Evolutionary conservation across 164 flowering plant genomes (phyloP).

Genomic region (Brasenia schreberi): DNA sequence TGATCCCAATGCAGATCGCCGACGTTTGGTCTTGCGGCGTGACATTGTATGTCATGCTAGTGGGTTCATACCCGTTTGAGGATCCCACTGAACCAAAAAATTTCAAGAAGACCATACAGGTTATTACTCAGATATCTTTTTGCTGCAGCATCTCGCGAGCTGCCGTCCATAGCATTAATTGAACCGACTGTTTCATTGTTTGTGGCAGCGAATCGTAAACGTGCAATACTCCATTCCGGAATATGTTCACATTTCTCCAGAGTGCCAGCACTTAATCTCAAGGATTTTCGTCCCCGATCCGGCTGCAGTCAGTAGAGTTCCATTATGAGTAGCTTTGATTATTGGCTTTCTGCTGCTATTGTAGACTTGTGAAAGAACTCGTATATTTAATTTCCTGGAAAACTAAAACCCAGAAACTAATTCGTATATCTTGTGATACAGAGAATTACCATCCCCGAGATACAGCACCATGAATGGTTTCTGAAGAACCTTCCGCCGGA

Average conservation of each 20-base stretch:
- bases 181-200: slow-evolving; percentile 4
- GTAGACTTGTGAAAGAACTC: neutral
- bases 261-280: slow-evolving; percentile 72
- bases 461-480: slow-evolving; percentile 69
- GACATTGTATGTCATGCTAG: slow-evolving; percentile 80
- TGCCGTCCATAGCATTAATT: neutral
- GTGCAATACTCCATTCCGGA: slow-evolving; percentile 87
- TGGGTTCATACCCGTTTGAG: slow-evolving; percentile 87
- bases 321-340: no score
- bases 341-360: no score
- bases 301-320: slow-evolving; percentile 36
- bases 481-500: slow-evolving; percentile 69
- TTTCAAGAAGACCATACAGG: slow-evolving; percentile 66
- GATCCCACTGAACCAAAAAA: slow-evolving; percentile 77
- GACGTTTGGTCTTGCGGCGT: slow-evolving; percentile 96
- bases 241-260: slow-evolving; percentile 66
- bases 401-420: neutral
- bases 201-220: slow-evolving; percentile 60
- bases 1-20: slow-evolving; percentile 37
- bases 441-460: slow-evolving; percentile 74
- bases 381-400: neutral
- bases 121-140: slow-evolving; percentile 3
- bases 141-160: neutral
- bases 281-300: slow-evolving; percentile 83
- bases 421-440: slow-evolving; percentile 8